Conservation (phyloP, 148 eudicot genomes). For the Cornus suecica region DNA sequence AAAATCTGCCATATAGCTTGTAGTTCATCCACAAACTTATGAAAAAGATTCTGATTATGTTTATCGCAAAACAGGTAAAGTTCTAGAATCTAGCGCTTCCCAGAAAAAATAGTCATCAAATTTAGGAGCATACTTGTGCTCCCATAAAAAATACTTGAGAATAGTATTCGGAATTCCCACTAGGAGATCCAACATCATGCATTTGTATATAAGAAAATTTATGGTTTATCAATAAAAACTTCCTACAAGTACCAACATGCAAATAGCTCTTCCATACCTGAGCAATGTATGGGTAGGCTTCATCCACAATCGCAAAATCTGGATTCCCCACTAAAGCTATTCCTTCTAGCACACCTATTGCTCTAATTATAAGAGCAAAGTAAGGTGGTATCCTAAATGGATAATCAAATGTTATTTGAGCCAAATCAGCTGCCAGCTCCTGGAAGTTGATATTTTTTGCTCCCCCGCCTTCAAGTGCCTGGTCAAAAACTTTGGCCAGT, state of each 20-base stretch:
- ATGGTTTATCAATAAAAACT: neutral
- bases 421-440: conserved; percentile 95
- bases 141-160: neutral
- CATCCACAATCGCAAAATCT: conserved; percentile 96
- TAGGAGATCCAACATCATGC: neutral
- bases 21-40: neutral
- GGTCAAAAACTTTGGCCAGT: conserved; percentile 96
- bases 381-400: conserved; percentile 98
- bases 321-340: conserved; percentile 98
- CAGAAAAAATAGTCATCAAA: neutral
- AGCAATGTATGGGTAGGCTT: conserved; percentile 99
- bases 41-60: neutral
- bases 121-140: neutral
- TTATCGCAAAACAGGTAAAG: neutral
- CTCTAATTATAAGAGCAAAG: conserved; percentile 96
- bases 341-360: conserved; percentile 98
- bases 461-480: conserved; percentile 99
- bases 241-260: neutral
- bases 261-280: conserved; percentile 55
- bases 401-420: conserved; percentile 97
- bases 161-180: neutral
- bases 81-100: neutral
- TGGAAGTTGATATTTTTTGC: conserved; percentile 96
- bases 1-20: neutral
- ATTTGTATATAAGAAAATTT: neutral